Percentiles rank a stretch among this genome's conserved stretches.
These are phyloP conservation scores for Pseudogymnoascus sp. DNA, from an alignment of 2,329 filamentous ascomycete genomes.

Conservation along the genomic window DNA sequence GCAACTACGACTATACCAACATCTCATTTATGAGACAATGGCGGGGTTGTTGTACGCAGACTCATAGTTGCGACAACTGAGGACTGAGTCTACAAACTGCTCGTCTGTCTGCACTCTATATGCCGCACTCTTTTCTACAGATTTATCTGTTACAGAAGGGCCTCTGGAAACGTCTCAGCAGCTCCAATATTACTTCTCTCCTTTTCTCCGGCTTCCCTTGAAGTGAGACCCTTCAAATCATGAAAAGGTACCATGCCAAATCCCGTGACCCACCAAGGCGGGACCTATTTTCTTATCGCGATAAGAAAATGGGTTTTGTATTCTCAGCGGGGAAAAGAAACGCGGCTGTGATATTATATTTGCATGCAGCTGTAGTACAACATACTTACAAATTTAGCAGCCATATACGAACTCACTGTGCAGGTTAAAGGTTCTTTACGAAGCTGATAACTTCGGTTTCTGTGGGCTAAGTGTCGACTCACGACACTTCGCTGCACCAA, in stretches of 20 bases:
- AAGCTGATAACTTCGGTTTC: background rate
- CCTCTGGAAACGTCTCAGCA: background rate
- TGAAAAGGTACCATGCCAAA: background rate
- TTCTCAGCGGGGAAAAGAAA: constrained; percentile 2
- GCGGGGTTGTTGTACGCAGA: background rate
- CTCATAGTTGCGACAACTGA: background rate
- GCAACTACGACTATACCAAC: background rate
- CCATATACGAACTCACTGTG: background rate
- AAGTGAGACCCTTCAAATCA: background rate
- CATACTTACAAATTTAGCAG: background rate
- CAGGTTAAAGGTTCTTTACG: background rate
- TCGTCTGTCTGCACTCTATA: background rate
- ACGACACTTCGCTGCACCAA: background rate
- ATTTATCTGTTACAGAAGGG: background rate
- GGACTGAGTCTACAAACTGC: background rate
- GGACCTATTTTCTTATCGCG: background rate
- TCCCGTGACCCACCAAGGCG: constrained; percentile 1
- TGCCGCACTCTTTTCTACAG: background rate
- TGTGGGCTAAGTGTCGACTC: background rate
- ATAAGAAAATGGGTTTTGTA: constrained; percentile 5
- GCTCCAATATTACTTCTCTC: background rate
- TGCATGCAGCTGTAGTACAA: background rate
- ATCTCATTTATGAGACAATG: background rate
- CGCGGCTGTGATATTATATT: constrained; percentile 4
- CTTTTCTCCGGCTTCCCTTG: background rate